Percentiles rank a stretch among this genome's conserved stretches.
phyloP scores from a whole-genome alignment of 78 protist genomes.

The Pirum gemmata region DNA sequence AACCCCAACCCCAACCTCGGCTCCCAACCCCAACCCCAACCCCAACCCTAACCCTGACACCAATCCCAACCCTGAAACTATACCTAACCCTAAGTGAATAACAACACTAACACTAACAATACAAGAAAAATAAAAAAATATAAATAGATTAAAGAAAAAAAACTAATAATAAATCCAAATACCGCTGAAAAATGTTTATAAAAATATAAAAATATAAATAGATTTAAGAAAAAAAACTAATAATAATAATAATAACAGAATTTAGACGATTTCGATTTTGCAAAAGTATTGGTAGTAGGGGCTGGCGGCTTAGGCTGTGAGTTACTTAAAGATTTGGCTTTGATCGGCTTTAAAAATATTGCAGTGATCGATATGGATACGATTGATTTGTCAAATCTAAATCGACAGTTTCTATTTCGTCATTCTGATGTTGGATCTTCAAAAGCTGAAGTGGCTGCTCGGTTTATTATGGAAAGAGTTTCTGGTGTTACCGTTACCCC shows the following conservation, averaged over 20 bases:
- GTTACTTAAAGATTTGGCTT: conserved; percentile 84
- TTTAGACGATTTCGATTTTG: not conserved
- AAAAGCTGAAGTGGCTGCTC: conserved; percentile 89
- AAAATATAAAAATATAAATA: too few species aligned
- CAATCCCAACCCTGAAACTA: not conserved
- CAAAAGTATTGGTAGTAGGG: conserved; percentile 88
- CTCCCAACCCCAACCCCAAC: conserved; percentile 6
- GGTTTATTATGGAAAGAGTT: conserved; percentile 77
- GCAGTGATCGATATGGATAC: conserved; percentile 94
- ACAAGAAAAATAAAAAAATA: too few species aligned
- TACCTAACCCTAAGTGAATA: not conserved
- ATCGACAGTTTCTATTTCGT: conserved; percentile 87
- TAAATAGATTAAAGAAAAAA: not conserved
- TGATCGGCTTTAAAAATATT: conserved; percentile 85
- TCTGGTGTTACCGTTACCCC: conserved; percentile 75
- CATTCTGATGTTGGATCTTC: conserved; percentile 81
- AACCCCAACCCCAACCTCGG: not conserved
- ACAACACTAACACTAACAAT: too few species aligned
- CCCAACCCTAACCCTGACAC: not conserved
- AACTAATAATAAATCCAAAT: too few species aligned
- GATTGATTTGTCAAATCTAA: conserved; percentile 93
- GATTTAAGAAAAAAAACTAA: too few species aligned
- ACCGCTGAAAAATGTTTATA: too few species aligned
- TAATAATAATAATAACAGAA: too few species aligned
- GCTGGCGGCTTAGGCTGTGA: conserved; percentile 99